Conservation (phyloP, 129 eudicot genomes). For the Deinandra increscens region DNA sequence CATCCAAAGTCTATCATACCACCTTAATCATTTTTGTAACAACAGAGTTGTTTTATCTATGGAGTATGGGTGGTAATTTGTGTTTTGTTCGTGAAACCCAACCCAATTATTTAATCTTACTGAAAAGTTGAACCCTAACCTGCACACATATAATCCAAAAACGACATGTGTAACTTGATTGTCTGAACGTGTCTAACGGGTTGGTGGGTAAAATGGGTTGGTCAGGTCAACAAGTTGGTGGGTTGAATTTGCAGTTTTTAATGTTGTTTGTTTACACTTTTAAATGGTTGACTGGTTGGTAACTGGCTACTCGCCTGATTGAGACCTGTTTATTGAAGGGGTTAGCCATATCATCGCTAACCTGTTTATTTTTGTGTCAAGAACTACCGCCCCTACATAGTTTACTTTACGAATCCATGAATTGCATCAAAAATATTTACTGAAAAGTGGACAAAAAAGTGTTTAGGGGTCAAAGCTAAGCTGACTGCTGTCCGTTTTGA, state of each 20-base stretch:
- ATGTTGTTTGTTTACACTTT: background rate
- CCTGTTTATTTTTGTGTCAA: background rate
- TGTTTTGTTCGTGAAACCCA: background rate
- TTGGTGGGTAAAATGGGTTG: background rate
- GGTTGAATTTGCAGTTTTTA: background rate
- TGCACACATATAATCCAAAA: background rate
- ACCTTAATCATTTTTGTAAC: background rate
- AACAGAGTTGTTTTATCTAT: background rate
- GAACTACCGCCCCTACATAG: background rate
- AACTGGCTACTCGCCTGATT: background rate
- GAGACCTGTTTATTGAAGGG: background rate
- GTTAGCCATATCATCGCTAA: background rate
- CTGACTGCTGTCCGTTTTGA: background rate
- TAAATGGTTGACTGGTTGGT: background rate
- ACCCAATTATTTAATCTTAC: background rate
- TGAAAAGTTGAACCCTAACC: background rate
- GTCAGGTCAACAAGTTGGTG: background rate
- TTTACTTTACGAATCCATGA: background rate
- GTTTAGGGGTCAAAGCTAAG: conserved; percentile 8
- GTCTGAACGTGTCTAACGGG: background rate
- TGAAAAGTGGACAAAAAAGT: background rate
- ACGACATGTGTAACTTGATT: background rate
- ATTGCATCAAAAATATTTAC: background rate
- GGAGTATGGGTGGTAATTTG: background rate
- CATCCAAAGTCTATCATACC: background rate